These are phyloP conservation scores for Plasmodium adleri DNA, from an alignment of 169 alveolate species.

Conservation along the genomic window DNA sequence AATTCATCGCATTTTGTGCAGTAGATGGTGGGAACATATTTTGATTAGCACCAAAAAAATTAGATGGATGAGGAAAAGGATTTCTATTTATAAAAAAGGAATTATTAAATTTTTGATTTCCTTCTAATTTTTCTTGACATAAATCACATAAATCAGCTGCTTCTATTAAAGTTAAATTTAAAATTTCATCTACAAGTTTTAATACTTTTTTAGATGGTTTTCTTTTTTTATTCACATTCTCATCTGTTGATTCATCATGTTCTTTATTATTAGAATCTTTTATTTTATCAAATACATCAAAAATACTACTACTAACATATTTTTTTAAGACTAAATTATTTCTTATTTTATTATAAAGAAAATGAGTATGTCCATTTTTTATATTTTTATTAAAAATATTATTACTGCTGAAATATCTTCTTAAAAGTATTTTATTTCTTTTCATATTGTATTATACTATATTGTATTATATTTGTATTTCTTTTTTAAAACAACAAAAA, in stretches of 20 bases:
- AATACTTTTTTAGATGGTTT: conserved; percentile 82
- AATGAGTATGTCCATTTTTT: background rate
- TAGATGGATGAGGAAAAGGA: conserved; percentile 90
- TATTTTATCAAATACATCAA: conserved; percentile 27
- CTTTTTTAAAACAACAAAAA: background rate
- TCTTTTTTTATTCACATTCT: conserved; percentile 3
- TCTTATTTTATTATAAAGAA: background rate
- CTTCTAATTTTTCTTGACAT: conserved; percentile 87
- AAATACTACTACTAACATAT: conserved; percentile 24
- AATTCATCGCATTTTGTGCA: conserved; percentile 7
- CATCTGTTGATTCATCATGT: conserved; percentile 5
- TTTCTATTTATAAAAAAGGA: conserved; percentile 83
- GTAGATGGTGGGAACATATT: no score
- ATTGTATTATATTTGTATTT: background rate
- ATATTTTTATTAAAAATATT: background rate
- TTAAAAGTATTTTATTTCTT: background rate
- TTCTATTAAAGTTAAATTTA: conserved; percentile 88
- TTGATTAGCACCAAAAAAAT: conserved; percentile 1
- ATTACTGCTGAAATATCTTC: background rate
- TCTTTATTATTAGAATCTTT: conserved; percentile 12
- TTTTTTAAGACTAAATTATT: background rate
- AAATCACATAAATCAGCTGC: conserved; percentile 92
- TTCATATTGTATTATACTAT: background rate
- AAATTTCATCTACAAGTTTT: conserved; percentile 88
- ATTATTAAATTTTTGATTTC: conserved; percentile 76